A percentile compares a stretch with the other conserved stretches of the same genome.
Evolutionary conservation across 495 filamentous ascomycete species (phyloP).

Genomic region (Xylaria acuta): DNA sequence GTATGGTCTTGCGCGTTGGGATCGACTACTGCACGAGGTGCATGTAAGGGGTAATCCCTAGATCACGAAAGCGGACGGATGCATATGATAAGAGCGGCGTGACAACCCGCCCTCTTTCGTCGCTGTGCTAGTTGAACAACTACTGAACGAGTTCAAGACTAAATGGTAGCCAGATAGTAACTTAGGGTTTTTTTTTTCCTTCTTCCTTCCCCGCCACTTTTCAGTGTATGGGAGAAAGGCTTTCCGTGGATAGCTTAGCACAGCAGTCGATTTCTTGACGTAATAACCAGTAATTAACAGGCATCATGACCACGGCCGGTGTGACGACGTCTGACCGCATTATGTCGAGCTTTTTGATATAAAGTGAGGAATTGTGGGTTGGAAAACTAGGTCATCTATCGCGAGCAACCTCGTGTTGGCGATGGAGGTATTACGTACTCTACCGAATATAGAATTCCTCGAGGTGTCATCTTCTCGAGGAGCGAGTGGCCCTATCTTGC

Average conservation of each 20-base stretch:
- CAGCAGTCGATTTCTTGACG: background rate
- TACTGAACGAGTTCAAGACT: background rate
- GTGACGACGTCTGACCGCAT: conserved; percentile 17
- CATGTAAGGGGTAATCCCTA: conserved; percentile 20
- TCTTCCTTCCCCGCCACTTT: background rate
- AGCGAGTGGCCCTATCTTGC: too few species aligned
- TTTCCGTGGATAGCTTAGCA: background rate
- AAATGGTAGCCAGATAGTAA: background rate
- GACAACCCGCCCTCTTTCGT: background rate
- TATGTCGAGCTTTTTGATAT: background rate
- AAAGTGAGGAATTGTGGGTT: background rate
- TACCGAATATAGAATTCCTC: background rate
- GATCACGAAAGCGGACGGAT: conserved; percentile 13
- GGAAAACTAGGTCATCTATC: background rate
- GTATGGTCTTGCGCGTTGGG: conserved; percentile 19
- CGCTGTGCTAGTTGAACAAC: background rate
- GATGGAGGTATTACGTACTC: conserved; percentile 4
- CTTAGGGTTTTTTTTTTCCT: conserved; percentile 10
- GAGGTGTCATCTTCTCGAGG: background rate
- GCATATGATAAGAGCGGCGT: conserved; percentile 17
- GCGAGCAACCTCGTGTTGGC: background rate
- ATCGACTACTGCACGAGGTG: conserved; percentile 22
- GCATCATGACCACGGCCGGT: background rate
- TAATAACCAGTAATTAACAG: background rate
- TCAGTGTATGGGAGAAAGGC: background rate